Evolutionary conservation across 352 stramenopile genomes (phyloP), one percentile per base, ranked within the genome.

Genomic region (Pythium aristosporum): DNA sequence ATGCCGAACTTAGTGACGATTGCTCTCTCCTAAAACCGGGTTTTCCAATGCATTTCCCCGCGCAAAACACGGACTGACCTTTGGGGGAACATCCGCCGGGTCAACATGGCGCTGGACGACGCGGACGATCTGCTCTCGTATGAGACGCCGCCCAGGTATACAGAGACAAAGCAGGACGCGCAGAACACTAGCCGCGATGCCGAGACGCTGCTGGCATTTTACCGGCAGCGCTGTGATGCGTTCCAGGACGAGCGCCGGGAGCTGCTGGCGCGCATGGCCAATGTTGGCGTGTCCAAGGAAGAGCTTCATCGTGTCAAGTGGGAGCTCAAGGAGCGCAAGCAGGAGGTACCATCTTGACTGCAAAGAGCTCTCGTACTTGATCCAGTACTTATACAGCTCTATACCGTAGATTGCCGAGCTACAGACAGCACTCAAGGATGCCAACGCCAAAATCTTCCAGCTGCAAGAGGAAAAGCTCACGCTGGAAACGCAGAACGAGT

Each of bases 231-330:
- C 23, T 89, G 79, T 51, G 77, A 86, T 36, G 61, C 85, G 42
- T 92, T 92, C 68, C 77, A 90, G 59, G 23, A 60, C 15, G 83
- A 92, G 68, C 79, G 81, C 12, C 74, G 87, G 51, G 61, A 66
- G 34, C 77, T 75, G 39, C 62, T 92, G 47, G 69, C 79, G 28
- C 76, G 76, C 32, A 72, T 92, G 32, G 73, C 76, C 43, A 70
- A 80, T 53, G 75, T 89, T 7, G 77, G 90, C 73, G 76, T 91
- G 10, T 82, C 80, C 8, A 91, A 92, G 51, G 87, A 92, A 53
- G 76, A 93, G 71, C 57, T 80, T 20, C 82, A 94, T 69, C 73
- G 79, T 18, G 62, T 82, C 34, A 87, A 91, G 61, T 94, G 85
- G 87, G 81, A 91, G 62, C 65, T 94, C 21, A 74, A 73, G 44